These are phyloP conservation scores for Aspergillus leporis DNA, from an alignment of 495 filamentous ascomycete species.

Conservation along the genomic window DNA sequence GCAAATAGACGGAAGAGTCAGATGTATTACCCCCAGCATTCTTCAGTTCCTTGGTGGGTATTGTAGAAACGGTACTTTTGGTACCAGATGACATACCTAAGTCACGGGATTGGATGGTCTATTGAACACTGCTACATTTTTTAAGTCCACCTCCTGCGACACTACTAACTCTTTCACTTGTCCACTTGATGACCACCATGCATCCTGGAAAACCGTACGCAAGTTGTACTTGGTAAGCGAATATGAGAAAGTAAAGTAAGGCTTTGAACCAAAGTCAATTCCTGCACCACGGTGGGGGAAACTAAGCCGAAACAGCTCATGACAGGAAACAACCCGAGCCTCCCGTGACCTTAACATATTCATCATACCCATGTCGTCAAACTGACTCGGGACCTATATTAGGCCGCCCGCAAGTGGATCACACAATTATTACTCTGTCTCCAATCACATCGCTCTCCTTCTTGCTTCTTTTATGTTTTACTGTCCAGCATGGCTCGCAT, in stretches of 20 bases:
- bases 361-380: constrained; percentile 12
- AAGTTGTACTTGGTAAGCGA: background rate
- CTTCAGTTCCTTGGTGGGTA: background rate
- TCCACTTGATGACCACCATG: background rate
- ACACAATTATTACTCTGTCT: background rate
- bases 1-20: background rate
- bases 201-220: background rate
- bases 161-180: background rate
- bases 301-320: background rate
- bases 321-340: constrained; percentile 3
- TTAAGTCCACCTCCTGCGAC: background rate
- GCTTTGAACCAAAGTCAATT: background rate
- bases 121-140: background rate
- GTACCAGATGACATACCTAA: background rate
- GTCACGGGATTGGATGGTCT: background rate
- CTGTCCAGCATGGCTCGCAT: constrained; percentile 23
- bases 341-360: constrained; percentile 4
- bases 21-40: background rate
- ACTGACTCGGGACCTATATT: constrained; percentile 1
- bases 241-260: background rate
- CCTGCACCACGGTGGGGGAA: background rate
- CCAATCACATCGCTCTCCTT: background rate
- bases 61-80: background rate
- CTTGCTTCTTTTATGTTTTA: background rate
- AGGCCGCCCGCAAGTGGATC: background rate